These are phyloP conservation scores for Penstemon davidsonii DNA, from an alignment of 257 asterid genomes.

Conservation along the genomic window DNA sequence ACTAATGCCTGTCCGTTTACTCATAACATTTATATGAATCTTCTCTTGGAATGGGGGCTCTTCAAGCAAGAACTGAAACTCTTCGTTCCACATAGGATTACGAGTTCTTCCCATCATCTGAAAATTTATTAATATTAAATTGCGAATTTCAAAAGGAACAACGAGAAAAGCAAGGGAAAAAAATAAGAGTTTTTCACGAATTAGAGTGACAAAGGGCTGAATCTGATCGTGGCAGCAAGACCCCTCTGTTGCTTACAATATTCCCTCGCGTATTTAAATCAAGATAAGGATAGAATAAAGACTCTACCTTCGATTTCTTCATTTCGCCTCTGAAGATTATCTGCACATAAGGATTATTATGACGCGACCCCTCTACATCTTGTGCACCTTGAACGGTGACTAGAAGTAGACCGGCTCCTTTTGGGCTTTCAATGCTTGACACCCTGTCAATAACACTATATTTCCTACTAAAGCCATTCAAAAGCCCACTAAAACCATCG, in stretches of 20 bases:
- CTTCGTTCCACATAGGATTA: constrained; percentile 82
- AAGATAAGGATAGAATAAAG: background rate
- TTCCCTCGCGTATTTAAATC: no score
- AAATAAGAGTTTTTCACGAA: background rate
- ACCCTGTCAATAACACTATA: constrained; percentile 40
- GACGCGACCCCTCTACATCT: constrained; percentile 76
- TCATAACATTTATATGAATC: constrained; percentile 71
- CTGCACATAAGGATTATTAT: constrained; percentile 67
- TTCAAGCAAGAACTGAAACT: constrained; percentile 82
- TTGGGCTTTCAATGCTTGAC: constrained; percentile 43
- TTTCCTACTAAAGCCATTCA: constrained; percentile 38
- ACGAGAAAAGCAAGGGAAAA: background rate
- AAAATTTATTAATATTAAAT: background rate
- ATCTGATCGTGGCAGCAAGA: no score
- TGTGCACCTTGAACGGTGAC: constrained; percentile 74
- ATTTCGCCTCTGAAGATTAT: constrained; percentile 71
- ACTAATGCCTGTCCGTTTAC: constrained; percentile 62
- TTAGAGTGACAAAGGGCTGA: no score
- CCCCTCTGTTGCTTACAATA: no score
- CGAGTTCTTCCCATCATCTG: constrained; percentile 70
- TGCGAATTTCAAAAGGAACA: background rate
- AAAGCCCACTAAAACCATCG: constrained; percentile 39
- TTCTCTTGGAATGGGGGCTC: constrained; percentile 80
- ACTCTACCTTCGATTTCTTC: constrained; percentile 65
- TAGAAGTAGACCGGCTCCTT: constrained; percentile 73